phyloP scores from a whole-genome alignment of 108 stramenopile genomes.

The Cylindrotheca fusiformis region DNA sequence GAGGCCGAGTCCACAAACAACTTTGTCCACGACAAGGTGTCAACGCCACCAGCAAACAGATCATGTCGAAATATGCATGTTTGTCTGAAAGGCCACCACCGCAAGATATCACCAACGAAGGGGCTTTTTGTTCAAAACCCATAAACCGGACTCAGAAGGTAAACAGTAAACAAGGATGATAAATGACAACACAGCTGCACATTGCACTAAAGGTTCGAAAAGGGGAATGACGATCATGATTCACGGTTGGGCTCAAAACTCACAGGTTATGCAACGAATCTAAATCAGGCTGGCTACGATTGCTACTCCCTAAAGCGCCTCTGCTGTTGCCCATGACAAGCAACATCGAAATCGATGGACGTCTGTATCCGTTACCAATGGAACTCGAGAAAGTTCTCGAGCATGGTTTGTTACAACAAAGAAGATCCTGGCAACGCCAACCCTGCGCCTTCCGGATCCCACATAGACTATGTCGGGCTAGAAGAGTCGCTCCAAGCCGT shows the following conservation, averaged over 20 bases:
- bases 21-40: too few species aligned
- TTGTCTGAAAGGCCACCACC: too few species aligned
- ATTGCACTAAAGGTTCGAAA: too few species aligned
- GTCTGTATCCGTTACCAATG: background rate
- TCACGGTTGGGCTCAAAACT: slow-evolving; percentile 61
- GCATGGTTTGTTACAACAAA: slow-evolving; percentile 53
- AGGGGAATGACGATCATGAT: slow-evolving; percentile 25
- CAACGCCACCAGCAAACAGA: too few species aligned
- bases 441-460: slow-evolving; percentile 16
- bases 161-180: too few species aligned
- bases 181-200: too few species aligned
- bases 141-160: too few species aligned
- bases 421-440: slow-evolving; percentile 32
- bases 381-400: slow-evolving; percentile 35
- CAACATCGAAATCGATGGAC: slow-evolving; percentile 30
- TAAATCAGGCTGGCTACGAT: slow-evolving; percentile 39
- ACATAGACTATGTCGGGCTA: slow-evolving; percentile 39
- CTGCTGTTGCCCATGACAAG: slow-evolving; percentile 35
- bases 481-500: slow-evolving; percentile 31
- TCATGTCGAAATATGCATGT: too few species aligned
- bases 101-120: too few species aligned
- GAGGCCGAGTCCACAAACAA: too few species aligned
- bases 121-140: too few species aligned
- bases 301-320: slow-evolving; percentile 47
- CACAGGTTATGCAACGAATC: slow-evolving; percentile 38